Conservation (phyloP, 1,284 basidiomycete species). For the Heterobasidion irregulare region DNA sequence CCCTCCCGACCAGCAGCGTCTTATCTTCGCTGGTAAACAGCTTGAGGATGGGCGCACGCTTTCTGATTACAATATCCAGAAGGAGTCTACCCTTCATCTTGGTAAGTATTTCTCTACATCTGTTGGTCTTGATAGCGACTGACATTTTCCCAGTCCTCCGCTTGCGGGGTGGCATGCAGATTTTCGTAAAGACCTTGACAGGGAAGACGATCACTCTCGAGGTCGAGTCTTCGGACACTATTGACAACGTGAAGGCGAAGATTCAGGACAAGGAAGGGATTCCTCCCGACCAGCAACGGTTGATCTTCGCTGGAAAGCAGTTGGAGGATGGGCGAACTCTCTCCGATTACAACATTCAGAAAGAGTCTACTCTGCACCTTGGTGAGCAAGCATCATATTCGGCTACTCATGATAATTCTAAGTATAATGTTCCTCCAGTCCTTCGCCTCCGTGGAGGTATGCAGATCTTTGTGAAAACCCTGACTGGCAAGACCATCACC, state of each 20-base stretch:
- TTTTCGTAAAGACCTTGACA: slow-evolving; percentile 73
- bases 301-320: slow-evolving; percentile 98
- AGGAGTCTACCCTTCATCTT: slow-evolving; percentile 65
- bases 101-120: slow-evolving; percentile 19
- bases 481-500: slow-evolving; percentile 78
- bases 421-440: slow-evolving; percentile 38
- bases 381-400: slow-evolving; percentile 19
- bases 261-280: slow-evolving; percentile 96
- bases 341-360: slow-evolving; percentile 92
- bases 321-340: slow-evolving; percentile 91
- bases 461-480: slow-evolving; percentile 65
- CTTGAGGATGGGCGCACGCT: slow-evolving; percentile 79
- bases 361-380: slow-evolving; percentile 92
- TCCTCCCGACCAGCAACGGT: slow-evolving; percentile 92
- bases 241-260: slow-evolving; percentile 97
- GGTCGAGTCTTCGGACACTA: slow-evolving; percentile 94
- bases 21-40: slow-evolving; percentile 83
- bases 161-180: slow-evolving; percentile 68
- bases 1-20: slow-evolving; percentile 75
- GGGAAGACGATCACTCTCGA: slow-evolving; percentile 90
- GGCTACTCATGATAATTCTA: neutral
- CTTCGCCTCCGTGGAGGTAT: slow-evolving; percentile 77
- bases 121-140: neutral
- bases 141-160: slow-evolving; percentile 46
- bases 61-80: slow-evolving; percentile 75